Evolutionary conservation across 345 rosid species (phyloP), one percentile per base, ranked within the genome.

Genomic region (Brassica cretica): DNA sequence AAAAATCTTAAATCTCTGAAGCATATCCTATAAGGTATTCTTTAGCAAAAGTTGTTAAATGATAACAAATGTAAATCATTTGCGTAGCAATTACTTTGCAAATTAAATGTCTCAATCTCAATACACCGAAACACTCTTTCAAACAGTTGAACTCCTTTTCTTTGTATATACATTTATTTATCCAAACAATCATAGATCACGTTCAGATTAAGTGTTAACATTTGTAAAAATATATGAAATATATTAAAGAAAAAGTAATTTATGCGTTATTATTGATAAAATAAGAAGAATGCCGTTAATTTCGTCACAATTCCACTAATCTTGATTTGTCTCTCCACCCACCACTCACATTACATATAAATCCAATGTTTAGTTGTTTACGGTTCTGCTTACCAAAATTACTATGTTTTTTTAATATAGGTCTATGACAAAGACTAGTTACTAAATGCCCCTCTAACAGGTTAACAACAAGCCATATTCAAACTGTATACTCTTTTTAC

Each of bases 271-370:
- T 41, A 18, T 61, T 55, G 19, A 62, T 62, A 35, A 8, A 14
- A 41, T 53, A 51, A 29, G 55, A 74, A 30, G 75, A 70, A 41
- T 65, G 71, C 63, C 62, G 74, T 75, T 53, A 80, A 64, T 75
- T 55, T 64, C 75, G 79, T 75, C 82, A 80, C 44, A 64, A 19
- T 41, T 70, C 83, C 83, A 75, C 83, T 80, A 75, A 46, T 21
- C 58, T 70, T 75, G 69, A 75, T 80, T 80, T 68, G 79, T 65
- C 79, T 80, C 64, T 74, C 76, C 82, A 75, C 79, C 71, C 76
- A 74, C 79, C 76, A 74, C 74, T 69, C 72, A 41, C 74, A 51
- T 10, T 60, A 60, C 44, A 59, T 60, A 41, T 41, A 4, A 12
- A 73, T 68, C 74, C 72, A 69, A 58, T 64, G 72, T 70, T 27